phyloP scores from a whole-genome alignment of 2,329 filamentous ascomycete genomes.

The Zymoseptoria ardabiliae region DNA sequence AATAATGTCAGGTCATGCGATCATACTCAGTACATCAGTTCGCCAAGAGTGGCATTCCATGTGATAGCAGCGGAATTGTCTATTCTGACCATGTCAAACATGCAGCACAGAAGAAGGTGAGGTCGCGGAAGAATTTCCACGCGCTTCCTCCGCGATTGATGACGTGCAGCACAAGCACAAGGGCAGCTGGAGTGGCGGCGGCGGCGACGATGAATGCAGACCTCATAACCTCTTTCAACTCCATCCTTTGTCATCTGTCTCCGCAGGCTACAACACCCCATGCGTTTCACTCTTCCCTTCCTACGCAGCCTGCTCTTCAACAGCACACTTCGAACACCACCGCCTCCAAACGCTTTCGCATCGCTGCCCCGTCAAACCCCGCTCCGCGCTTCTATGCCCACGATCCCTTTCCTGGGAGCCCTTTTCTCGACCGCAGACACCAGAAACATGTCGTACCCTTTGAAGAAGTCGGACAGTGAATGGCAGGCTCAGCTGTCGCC shows the following conservation, averaged over 20 bases:
- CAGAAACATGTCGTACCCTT: slow-evolving; percentile 65
- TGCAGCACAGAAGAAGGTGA: not conserved
- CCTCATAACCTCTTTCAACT: not conserved
- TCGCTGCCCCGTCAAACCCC: slow-evolving; percentile 26
- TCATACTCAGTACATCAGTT: not conserved
- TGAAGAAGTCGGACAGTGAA: slow-evolving; percentile 71
- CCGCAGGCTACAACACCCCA: slow-evolving; percentile 20
- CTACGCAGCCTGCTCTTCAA: slow-evolving; percentile 44
- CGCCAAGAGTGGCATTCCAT: not conserved
- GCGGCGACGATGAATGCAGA: not conserved
- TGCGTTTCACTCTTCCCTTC: slow-evolving; percentile 45
- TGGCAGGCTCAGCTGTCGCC: slow-evolving; percentile 79
- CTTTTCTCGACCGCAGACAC: slow-evolving; percentile 60
- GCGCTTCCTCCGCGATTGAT: not conserved
- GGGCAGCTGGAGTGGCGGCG: not conserved
- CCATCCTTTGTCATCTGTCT: not conserved
- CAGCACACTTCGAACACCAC: slow-evolving; percentile 29
- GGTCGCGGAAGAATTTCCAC: not conserved
- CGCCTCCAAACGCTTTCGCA: slow-evolving; percentile 19
- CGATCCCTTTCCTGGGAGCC: slow-evolving; percentile 69
- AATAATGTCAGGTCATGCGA: not conserved
- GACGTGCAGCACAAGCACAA: not conserved
- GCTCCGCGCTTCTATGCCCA: slow-evolving; percentile 55
- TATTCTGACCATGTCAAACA: not conserved
- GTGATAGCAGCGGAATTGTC: not conserved